Evolutionary conservation across 805 yeast species (phyloP).

Genomic region (Lachancea thermotolerans): DNA sequence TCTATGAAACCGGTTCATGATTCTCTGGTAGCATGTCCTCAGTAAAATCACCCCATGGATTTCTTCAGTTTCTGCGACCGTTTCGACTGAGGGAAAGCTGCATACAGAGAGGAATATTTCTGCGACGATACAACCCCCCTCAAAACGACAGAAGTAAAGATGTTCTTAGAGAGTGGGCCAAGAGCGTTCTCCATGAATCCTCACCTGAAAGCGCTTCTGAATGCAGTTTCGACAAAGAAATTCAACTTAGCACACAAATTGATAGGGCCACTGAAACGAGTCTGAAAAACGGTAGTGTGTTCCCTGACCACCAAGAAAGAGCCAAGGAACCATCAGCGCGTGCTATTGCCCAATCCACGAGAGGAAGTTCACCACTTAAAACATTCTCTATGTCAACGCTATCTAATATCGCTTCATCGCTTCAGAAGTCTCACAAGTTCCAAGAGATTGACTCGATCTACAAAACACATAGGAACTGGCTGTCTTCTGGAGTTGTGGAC

Average conservation of each 20-base stretch:
- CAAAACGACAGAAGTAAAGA: constrained; percentile 5
- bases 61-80: constrained; percentile 4
- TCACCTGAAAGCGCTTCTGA: neutral
- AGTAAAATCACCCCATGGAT: neutral
- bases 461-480: constrained; percentile 8
- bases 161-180: constrained; percentile 16
- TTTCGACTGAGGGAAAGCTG: neutral
- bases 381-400: too few relatives aligned
- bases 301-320: too few relatives aligned
- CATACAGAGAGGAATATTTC: neutral
- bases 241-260: neutral
- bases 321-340: too few relatives aligned
- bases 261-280: too few relatives aligned
- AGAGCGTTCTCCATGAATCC: constrained; percentile 9
- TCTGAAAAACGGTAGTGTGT: too few relatives aligned
- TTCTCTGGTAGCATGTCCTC: neutral
- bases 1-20: constrained; percentile 1
- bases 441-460: constrained; percentile 22
- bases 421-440: neutral
- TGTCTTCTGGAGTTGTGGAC: neutral
- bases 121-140: constrained; percentile 2
- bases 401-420: neutral
- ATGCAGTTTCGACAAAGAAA: neutral
- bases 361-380: too few relatives aligned
- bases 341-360: too few relatives aligned